Conservation (phyloP, 495 filamentous ascomycete genomes). For the Aspergillus nidulans region DNA sequence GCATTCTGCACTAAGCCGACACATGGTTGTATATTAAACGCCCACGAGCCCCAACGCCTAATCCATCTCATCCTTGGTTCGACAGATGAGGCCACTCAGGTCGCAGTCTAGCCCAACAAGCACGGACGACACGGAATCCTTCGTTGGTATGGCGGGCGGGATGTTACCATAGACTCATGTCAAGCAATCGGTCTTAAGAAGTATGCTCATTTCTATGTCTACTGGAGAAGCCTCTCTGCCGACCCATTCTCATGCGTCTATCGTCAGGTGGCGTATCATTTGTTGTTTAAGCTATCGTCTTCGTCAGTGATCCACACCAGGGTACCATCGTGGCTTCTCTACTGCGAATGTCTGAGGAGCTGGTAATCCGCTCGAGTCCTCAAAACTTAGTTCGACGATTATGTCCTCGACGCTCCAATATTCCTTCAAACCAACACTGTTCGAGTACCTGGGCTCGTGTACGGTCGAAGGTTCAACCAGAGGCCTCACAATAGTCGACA, state of each 20-base stretch:
- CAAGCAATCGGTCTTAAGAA: neutral
- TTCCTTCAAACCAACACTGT: neutral
- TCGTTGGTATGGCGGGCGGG: neutral
- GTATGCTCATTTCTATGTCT: too few species aligned
- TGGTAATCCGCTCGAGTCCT: neutral
- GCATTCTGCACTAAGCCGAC: neutral
- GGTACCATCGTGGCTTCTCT: too few species aligned
- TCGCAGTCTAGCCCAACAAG: conserved; percentile 1
- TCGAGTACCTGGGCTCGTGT: neutral
- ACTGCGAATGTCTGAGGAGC: too few species aligned
- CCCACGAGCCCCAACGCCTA: conserved; percentile 1
- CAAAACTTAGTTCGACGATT: too few species aligned
- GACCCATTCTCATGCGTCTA: neutral
- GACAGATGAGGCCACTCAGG: neutral
- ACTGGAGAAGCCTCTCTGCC: neutral
- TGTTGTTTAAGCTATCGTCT: neutral
- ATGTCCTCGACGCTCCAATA: neutral
- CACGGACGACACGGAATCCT: neutral
- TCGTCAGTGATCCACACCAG: neutral
- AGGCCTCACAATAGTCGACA: neutral
- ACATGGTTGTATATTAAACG: conserved; percentile 5
- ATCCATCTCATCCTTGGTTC: neutral
- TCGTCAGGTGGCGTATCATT: too few species aligned
- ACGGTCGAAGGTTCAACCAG: neutral
- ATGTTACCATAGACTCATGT: neutral